A percentile compares a stretch with the other conserved stretches of the same genome.
Evolutionary conservation across 2,329 filamentous ascomycete genomes (phyloP).

Genomic region (Macrophomina phaseolina): DNA sequence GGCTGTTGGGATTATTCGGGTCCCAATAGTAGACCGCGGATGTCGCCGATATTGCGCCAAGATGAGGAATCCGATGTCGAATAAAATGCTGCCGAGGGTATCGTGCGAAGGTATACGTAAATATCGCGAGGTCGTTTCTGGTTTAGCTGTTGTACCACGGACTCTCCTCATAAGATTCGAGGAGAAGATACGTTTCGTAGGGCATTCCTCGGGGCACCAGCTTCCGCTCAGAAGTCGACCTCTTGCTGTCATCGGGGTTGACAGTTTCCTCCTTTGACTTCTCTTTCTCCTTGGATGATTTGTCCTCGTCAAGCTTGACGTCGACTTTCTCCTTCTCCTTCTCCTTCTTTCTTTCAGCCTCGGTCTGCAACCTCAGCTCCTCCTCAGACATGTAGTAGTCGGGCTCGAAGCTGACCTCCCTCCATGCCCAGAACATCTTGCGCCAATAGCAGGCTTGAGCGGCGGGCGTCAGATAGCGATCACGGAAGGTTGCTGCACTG

Average conservation of each 20-base stretch:
- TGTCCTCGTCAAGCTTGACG: conserved; percentile 21
- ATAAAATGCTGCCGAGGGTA: conserved; percentile 13
- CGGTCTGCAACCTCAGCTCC: conserved; percentile 13
- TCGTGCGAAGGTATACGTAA: conserved; percentile 7
- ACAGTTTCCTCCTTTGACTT: conserved; percentile 9
- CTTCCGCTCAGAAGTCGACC: conserved; percentile 9
- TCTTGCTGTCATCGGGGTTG: conserved; percentile 21
- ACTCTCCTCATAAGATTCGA: conserved; percentile 26
- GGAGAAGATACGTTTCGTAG: conserved; percentile 26
- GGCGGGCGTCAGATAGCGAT: conserved; percentile 60
- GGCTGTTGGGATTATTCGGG: neutral
- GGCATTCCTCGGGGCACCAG: conserved; percentile 25
- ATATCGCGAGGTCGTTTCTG: neutral
- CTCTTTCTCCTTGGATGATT: conserved; percentile 11
- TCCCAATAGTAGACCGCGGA: neutral
- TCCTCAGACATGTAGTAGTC: conserved; percentile 29
- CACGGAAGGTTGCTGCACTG: conserved; percentile 53
- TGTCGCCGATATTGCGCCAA: conserved; percentile 8
- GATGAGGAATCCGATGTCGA: neutral
- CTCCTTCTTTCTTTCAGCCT: conserved; percentile 18
- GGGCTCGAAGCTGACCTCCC: conserved; percentile 40
- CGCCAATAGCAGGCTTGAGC: conserved; percentile 64
- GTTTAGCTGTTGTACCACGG: conserved; percentile 28
- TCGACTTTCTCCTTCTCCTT: conserved; percentile 22
- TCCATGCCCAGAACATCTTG: conserved; percentile 49